Evolutionary conservation across 805 yeast genomes (phyloP), one percentile per base, ranked within the genome.

Genomic region (Candida dendrica): DNA sequence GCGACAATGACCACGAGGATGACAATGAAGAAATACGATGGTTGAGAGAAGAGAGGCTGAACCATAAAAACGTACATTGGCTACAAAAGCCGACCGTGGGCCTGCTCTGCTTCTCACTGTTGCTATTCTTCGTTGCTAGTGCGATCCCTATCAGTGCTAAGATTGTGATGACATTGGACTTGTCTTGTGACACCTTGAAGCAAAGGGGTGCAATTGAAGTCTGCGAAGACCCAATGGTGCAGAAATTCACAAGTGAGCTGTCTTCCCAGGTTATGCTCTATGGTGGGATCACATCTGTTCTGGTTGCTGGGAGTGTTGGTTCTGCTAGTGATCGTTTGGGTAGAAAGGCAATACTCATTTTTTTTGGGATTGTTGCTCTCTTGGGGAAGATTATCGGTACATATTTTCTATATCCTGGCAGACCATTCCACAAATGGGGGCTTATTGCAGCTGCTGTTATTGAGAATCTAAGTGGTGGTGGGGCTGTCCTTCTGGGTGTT

Each of bases 271-370:
- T 54, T 16, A 57, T 65, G 35, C 47, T 79, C 6, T 42, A 69
- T 2, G 51, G 63, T 5, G 79, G 80, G 1, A 42, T 72, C 0
- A 54, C 75, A 3, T 67, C 72, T 24, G 65, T 78, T 19, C 42
- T 80, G 1, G 72, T 79, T n/a, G 62, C 79, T 43, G 82, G 84
- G 1, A 79, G 78, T 48, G 60, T 83, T 42, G 83, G 88, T 2
- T 74, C 76, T 40, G 53, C 76, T 13, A 77, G 85, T 17, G 93
- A 84, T 55, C 60, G 76, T 29, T 64, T 70, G 45, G 93, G 93
- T 2, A 65, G 93, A 43, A 74, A 72, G 34, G 65, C 71, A 8
- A 59, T 77, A 4, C 60, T 83, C 33, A 45, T 67, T 1, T 55
- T 63, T 30, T 56, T 61, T 42, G 63, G 59, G 3, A 5, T 47